These are phyloP conservation scores for Acer campestre DNA, from an alignment of 345 rosid genomes.

Conservation along the genomic window DNA sequence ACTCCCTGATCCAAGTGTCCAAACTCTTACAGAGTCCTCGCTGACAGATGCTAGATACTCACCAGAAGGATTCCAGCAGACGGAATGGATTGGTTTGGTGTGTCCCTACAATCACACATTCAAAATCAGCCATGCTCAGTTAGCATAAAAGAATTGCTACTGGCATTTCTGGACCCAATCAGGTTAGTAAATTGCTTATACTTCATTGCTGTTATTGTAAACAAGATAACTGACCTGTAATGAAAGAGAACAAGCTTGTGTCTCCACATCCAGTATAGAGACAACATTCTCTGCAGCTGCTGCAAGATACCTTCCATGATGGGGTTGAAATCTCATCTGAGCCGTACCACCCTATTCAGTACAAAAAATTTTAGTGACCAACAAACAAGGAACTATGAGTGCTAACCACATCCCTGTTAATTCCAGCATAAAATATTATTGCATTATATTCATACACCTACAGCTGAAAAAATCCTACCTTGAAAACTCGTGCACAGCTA, in stretches of 20 bases:
- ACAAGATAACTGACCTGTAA: slow-evolving; percentile 55
- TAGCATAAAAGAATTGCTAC: neutral
- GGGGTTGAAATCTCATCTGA: slow-evolving; percentile 93
- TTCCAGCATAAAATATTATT: neutral
- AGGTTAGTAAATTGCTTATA: neutral
- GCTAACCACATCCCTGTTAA: neutral
- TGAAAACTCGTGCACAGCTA: slow-evolving; percentile 70
- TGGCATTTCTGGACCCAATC: neutral
- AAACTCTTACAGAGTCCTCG: slow-evolving; percentile 90
- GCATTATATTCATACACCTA: slow-evolving; percentile 3
- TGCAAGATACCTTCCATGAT: slow-evolving; percentile 86
- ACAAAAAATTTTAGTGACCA: neutral
- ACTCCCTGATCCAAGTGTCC: slow-evolving; percentile 83
- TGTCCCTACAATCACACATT: slow-evolving; percentile 58
- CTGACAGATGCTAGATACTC: slow-evolving; percentile 87
- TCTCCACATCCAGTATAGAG: slow-evolving; percentile 84
- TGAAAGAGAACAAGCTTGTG: slow-evolving; percentile 69
- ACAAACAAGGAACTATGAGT: slow-evolving; percentile 4
- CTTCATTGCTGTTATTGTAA: neutral
- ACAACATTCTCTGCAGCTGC: slow-evolving; percentile 82
- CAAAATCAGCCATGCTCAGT: neutral
- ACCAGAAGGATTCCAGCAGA: slow-evolving; percentile 93
- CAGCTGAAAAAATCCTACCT: slow-evolving; percentile 49
- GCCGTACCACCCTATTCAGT: slow-evolving; percentile 74
- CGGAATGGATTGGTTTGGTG: slow-evolving; percentile 69